Base-by-base conservation (phyloP, 768 basidiomycete species). In the Psilocybe subaeruginosa region DNA sequence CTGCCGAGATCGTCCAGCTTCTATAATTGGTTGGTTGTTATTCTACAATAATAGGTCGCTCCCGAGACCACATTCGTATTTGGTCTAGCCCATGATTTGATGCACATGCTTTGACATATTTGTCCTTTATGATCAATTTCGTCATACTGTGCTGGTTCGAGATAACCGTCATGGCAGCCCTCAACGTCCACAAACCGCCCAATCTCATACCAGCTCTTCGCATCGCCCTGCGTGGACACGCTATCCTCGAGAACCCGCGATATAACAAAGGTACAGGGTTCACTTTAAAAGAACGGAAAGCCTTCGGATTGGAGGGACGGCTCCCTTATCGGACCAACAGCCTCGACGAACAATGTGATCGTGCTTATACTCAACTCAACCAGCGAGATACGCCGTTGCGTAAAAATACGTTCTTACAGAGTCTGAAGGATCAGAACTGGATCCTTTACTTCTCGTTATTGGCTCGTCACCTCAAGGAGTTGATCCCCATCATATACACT, bases 211-310 rank as follows among this genome's bases (percentile, higher is more conserved):
- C 29, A 4, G 57, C 71, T 30, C 69, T 75, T 37, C 78, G 74
- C 35, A 75, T 91, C 48, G 81, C 86, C 19, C 75, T 92, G 14
- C 82, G 82, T 33, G 91, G 91, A 8, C 80, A 86, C 3, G 77
- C 78, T 3, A 69, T 95, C 27, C 82, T 95, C 55, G 82, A 81
- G 17, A 83, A 78, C 48, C 88, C 92, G 0, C 80, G 85, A 11
- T 89, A 84, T 73, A 91, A 91, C 80, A 92, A 92, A 74, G 94
- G 94, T 14, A 92, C 88, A 7, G 91, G 83, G 1, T 95, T 95
- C 74, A 85, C 87, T 0, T 51, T 68, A 7, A 70, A 79, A 8
- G 94, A 97, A 73, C 82, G 94, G 43, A 80, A 83, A 51, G 80
- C 78, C 0, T 91, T 97, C 58, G 89, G 89, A 17, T 76, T 90